Percentiles rank a stretch among this genome's conserved stretches.
Conservation (phyloP, 1,284 basidiomycete genomes). For the Ceratobasidium sp. region DNA sequence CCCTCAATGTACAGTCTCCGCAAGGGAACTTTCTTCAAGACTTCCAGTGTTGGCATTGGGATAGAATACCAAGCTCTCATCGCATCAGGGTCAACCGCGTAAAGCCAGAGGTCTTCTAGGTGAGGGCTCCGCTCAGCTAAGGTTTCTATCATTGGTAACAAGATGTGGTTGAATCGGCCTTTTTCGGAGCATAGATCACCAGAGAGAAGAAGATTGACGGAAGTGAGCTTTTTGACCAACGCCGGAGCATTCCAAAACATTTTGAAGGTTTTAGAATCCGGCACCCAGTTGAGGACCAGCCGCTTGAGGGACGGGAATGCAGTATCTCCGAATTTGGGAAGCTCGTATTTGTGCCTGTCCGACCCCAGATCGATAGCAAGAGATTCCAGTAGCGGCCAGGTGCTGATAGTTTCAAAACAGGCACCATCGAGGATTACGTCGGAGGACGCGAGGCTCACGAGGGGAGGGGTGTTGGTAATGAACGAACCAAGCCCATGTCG, state of each 20-base stretch:
- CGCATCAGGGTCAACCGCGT: neutral
- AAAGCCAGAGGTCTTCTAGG: neutral
- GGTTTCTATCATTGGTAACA: neutral
- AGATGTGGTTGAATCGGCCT: neutral
- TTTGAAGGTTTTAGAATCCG: neutral
- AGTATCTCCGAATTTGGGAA: neutral
- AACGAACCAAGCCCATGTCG: neutral
- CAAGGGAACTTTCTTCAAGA: neutral
- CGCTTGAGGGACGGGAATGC: neutral
- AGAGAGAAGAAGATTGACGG: neutral
- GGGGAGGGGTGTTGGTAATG: neutral
- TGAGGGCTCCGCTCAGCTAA: neutral
- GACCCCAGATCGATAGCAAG: neutral
- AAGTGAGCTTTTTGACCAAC: slow-evolving; percentile 3
- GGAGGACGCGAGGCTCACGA: neutral
- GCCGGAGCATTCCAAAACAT: neutral
- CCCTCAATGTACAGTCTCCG: neutral
- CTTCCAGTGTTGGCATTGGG: neutral
- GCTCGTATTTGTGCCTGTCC: neutral
- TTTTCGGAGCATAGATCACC: neutral
- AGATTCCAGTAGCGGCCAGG: neutral
- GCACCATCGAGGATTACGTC: neutral
- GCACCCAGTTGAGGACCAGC: neutral
- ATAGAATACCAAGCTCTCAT: neutral
- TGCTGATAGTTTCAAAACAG: neutral